A percentile compares a stretch with the other conserved stretches of the same genome.
Evolutionary conservation across 1,284 basidiomycete genomes (phyloP).

Genomic region (Boletus albobrunnescens): DNA sequence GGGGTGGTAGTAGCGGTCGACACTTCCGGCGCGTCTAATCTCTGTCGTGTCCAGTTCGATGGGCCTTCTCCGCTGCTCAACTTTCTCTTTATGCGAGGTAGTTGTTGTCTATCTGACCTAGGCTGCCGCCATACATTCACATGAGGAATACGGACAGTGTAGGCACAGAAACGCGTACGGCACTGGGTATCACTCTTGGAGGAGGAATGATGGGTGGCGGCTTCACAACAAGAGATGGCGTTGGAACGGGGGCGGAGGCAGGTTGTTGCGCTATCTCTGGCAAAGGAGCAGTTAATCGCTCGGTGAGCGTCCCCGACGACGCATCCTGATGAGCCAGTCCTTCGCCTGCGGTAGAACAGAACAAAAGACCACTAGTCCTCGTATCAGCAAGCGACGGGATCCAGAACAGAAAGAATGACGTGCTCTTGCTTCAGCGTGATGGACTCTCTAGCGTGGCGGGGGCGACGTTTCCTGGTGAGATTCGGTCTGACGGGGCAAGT

Average conservation of each 20-base stretch:
- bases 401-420: constrained; percentile 8
- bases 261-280: background rate
- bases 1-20: background rate
- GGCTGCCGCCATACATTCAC: constrained; percentile 11
- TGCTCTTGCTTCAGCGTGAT: constrained; percentile 25
- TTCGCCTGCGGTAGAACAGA: constrained; percentile 12
- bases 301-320: constrained; percentile 1
- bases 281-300: background rate
- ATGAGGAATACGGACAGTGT: no score
- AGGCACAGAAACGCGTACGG: constrained; percentile 5
- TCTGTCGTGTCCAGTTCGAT: constrained; percentile 13
- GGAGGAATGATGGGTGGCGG: background rate
- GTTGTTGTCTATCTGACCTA: constrained; percentile 11
- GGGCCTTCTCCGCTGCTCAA: constrained; percentile 1
- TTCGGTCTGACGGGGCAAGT: background rate
- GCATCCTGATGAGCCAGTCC: constrained; percentile 1
- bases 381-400: constrained; percentile 9
- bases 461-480: constrained; percentile 11
- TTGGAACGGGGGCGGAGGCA: background rate
- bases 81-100: constrained; percentile 14
- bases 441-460: constrained; percentile 24
- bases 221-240: no score
- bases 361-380: constrained; percentile 9
- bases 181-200: constrained; percentile 8
- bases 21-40: constrained; percentile 5